phyloP scores from a whole-genome alignment of 2,329 filamentous ascomycete genomes.

The Xylariaceae sp. region DNA sequence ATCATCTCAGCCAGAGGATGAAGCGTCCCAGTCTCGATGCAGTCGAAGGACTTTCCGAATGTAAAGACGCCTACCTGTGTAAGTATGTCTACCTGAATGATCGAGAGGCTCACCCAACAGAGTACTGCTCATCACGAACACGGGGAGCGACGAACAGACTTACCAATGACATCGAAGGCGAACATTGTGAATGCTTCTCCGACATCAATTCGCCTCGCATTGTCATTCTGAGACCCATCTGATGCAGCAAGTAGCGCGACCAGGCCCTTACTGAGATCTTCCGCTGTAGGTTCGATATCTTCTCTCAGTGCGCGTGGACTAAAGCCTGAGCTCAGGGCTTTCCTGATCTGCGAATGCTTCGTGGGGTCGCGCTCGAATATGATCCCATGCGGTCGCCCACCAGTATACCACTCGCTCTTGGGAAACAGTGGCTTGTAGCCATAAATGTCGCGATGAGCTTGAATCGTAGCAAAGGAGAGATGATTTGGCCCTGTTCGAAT shows the following conservation, averaged over 20 bases:
- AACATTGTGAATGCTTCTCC: constrained; percentile 1
- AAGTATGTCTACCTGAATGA: neutral
- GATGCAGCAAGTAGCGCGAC: neutral
- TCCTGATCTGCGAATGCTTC: neutral
- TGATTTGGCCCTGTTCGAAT: constrained; percentile 1
- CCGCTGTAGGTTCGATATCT: neutral
- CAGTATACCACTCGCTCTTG: constrained; percentile 7
- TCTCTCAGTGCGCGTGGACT: neutral
- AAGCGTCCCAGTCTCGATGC: neutral
- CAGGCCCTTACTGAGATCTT: neutral
- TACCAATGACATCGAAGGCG: constrained; percentile 1
- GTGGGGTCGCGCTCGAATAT: constrained; percentile 4
- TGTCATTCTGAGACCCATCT: neutral
- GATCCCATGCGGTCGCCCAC: constrained; percentile 2
- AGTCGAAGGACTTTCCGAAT: constrained; percentile 1
- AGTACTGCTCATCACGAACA: no score
- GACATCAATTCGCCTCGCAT: neutral
- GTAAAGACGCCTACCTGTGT: constrained; percentile 3
- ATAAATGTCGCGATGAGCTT: constrained; percentile 1
- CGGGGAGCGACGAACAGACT: neutral
- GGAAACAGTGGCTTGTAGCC: constrained; percentile 7
- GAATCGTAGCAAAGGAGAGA: constrained; percentile 1
- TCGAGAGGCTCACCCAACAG: neutral
- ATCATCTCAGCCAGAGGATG: constrained; percentile 4
- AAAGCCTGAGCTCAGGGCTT: neutral